phyloP scores from a whole-genome alignment of 768 basidiomycete genomes.

The Hygrocybe coccinea region DNA sequence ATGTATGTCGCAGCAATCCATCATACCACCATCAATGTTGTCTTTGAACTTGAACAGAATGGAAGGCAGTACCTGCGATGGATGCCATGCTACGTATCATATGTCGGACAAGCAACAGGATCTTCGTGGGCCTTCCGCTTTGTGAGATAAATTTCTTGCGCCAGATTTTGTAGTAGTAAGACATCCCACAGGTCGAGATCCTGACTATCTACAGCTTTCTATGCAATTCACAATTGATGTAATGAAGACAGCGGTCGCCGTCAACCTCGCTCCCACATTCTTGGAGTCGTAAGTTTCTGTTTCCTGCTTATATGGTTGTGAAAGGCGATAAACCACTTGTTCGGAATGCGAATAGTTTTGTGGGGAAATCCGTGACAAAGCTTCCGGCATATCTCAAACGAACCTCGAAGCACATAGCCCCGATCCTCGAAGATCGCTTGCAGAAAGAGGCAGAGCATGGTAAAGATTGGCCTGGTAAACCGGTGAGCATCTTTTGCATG shows the following conservation, averaged over 20 bases:
- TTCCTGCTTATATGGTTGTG: neutral
- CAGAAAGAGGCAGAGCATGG: slow-evolving; percentile 14
- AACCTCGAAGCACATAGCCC: slow-evolving; percentile 20
- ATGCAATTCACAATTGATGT: slow-evolving; percentile 31
- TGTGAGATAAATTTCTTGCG: slow-evolving; percentile 18
- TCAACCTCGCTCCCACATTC: slow-evolving; percentile 31
- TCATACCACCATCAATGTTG: neutral
- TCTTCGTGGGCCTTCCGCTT: slow-evolving; percentile 32
- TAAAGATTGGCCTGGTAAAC: slow-evolving; percentile 30
- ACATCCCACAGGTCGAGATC: slow-evolving; percentile 21
- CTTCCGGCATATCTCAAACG: neutral
- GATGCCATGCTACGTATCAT: slow-evolving; percentile 23
- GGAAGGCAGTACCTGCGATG: slow-evolving; percentile 13
- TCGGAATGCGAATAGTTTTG: slow-evolving; percentile 10
- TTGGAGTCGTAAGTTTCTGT: slow-evolving; percentile 30
- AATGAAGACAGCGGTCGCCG: slow-evolving; percentile 18
- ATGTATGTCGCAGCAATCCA: neutral
- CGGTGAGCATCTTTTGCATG: slow-evolving; percentile 8
- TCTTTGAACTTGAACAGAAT: neutral
- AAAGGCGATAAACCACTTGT: slow-evolving; percentile 3
- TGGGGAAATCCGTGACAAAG: slow-evolving; percentile 8
- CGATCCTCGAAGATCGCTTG: slow-evolving; percentile 20
- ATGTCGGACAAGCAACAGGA: slow-evolving; percentile 30
- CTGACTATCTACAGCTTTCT: slow-evolving; percentile 26
- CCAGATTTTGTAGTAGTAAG: neutral